These are phyloP conservation scores for Coemansia sp. DNA, from an alignment of 192 early-diverging fungal species.

Conservation along the genomic window DNA sequence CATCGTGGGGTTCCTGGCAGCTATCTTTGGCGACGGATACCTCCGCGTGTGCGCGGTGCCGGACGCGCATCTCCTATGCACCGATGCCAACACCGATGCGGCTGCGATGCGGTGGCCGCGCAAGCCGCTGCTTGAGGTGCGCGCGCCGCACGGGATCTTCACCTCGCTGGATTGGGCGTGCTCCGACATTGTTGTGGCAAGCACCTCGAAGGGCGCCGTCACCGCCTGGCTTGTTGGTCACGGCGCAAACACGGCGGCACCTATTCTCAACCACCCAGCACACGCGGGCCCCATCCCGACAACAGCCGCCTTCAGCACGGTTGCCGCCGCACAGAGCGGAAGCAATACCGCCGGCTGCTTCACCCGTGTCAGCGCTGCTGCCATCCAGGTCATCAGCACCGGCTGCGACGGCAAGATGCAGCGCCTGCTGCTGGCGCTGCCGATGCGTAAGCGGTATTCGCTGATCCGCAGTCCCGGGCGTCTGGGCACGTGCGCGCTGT, in stretches of 20 bases:
- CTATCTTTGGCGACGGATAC: conserved; percentile 43
- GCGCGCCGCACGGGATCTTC: conserved; percentile 26
- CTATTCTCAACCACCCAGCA: conserved; percentile 21
- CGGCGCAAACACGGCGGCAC: conserved; percentile 7
- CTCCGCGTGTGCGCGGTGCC: conserved; percentile 41
- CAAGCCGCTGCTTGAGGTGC: conserved; percentile 25
- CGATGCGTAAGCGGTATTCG: conserved; percentile 11
- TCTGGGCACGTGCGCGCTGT: not conserved
- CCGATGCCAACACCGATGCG: not conserved
- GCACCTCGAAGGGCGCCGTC: conserved; percentile 28
- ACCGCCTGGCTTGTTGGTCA: conserved; percentile 22
- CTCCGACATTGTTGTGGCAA: conserved; percentile 31
- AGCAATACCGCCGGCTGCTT: too few relatives aligned
- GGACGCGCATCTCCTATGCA: conserved; percentile 1
- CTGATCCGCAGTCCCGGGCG: conserved; percentile 2
- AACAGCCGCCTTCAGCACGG: conserved; percentile 3
- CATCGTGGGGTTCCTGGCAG: conserved; percentile 29
- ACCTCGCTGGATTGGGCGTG: conserved; percentile 36
- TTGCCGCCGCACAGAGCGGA: too few relatives aligned
- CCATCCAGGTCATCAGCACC: conserved; percentile 20
- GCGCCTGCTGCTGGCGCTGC: conserved; percentile 16
- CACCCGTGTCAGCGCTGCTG: conserved; percentile 5
- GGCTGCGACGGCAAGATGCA: conserved; percentile 22
- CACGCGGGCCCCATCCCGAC: conserved; percentile 16
- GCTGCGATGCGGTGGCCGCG: conserved; percentile 29